Base-by-base conservation (phyloP, 2,329 filamentous ascomycete species). In the Fusarium torreyae region DNA sequence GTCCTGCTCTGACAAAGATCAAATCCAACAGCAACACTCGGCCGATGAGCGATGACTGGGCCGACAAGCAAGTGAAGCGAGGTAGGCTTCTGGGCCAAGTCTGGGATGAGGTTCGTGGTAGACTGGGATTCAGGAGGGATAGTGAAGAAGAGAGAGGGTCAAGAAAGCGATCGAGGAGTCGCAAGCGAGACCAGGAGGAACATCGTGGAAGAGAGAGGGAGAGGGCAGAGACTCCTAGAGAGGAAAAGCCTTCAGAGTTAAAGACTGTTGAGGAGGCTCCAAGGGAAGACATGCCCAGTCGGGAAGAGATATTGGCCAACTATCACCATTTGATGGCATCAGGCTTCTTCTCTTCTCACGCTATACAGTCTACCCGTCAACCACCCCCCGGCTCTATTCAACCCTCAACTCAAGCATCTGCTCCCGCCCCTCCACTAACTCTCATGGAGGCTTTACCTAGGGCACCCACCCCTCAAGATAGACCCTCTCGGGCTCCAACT, bases 291-390 rank as follows among this genome's bases (percentile, higher is more conserved):
- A 74, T 75, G 68, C 78, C 78, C 5, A 74, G 76, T 33, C 74
- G 73, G 68, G 87, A 89, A 52, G 86, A 89, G 59, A 82, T 89
- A 54, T 69, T 87, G 73, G 82, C 84, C 63, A 88, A 81, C 73
- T 89, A 89, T 76, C 84, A 87, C 68, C 79, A 86, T 68, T 82
- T 89, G 58, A 81, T 89, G 70, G 83, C 85, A 4, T 83, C 83
- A 7, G 87, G 87, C 62, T 89, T 89, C 82, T 89, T 89, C 75
- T 81, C 84, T 46, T 80, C 84, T 24, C 86, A 88, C 66, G 86
- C 87, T 53, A 88, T 88, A 64, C 84, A 86, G 63, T 87, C 86
- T 6, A 87, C 85, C 2, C 81, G 87, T 5, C 85, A 85, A 73
- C 84, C 73, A 26, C 71, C 71, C 40, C 71, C 71, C 7, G 69